Conservation (phyloP, 768 basidiomycete species). For the Psilocybe tampanensis region DNA sequence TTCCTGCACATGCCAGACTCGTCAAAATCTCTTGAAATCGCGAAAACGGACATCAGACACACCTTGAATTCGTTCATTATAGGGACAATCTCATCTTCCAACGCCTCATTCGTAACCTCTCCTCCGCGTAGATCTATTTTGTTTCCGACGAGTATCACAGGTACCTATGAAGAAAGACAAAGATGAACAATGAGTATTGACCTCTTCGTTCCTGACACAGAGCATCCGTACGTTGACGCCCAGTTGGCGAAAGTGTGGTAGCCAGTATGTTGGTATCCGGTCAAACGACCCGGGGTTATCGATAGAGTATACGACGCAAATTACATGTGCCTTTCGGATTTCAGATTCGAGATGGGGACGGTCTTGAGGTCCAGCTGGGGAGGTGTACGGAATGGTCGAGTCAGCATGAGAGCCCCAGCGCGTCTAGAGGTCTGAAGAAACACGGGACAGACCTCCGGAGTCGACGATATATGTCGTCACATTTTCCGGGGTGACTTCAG, state of each 20-base stretch:
- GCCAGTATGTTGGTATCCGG: constrained; percentile 97
- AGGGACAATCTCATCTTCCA: constrained; percentile 94
- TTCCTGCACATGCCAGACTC: constrained; percentile 59
- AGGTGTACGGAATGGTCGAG: background rate
- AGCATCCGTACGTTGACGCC: constrained; percentile 84
- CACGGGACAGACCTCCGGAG: constrained; percentile 78
- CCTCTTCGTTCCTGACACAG: too few species aligned
- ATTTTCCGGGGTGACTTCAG: constrained; percentile 96
- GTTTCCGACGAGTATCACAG: constrained; percentile 96
- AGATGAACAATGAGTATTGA: background rate
- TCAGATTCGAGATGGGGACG: constrained; percentile 89
- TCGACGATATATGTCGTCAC: constrained; percentile 98
- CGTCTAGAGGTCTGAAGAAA: constrained; percentile 24
- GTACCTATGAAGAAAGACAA: constrained; percentile 58
- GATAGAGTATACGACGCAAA: constrained; percentile 96
- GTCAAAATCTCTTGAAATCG: constrained; percentile 7
- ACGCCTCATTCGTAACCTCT: constrained; percentile 88
- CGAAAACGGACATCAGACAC: constrained; percentile 14
- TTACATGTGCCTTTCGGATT: constrained; percentile 97
- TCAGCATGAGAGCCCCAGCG: constrained; percentile 21
- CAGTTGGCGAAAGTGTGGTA: constrained; percentile 91
- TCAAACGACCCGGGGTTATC: constrained; percentile 97
- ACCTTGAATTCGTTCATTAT: constrained; percentile 99
- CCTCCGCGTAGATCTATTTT: constrained; percentile 97
- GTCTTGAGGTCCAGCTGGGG: constrained; percentile 81